These are phyloP conservation scores for Dioszegia aurantiaca DNA, from an alignment of 768 basidiomycete species.

Conservation along the genomic window DNA sequence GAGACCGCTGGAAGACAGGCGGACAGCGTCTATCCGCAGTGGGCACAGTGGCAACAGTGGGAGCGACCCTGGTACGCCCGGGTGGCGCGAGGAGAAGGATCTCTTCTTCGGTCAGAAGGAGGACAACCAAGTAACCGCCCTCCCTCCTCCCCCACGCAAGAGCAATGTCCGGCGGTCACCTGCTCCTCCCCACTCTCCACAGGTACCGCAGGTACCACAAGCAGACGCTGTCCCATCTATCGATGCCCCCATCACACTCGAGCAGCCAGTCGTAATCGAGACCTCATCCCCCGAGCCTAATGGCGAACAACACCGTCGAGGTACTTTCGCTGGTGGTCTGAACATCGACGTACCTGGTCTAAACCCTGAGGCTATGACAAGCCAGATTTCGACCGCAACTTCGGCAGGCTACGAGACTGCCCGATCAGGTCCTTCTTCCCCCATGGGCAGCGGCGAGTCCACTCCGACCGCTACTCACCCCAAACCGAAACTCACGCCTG, in stretches of 20 bases:
- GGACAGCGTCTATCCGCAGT: background rate
- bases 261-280: constrained; percentile 1
- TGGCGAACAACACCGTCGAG: background rate
- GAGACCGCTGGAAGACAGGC: background rate
- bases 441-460: background rate
- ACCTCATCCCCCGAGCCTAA: no score
- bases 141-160: constrained; percentile 3
- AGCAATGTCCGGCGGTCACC: background rate
- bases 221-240: background rate
- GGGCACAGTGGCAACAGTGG: constrained; percentile 3
- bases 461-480: background rate
- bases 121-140: background rate
- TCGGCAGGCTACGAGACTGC: constrained; percentile 5
- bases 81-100: constrained; percentile 4
- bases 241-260: constrained; percentile 1
- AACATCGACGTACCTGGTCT: constrained; percentile 10
- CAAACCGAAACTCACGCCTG: background rate
- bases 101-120: background rate
- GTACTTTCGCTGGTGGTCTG: constrained; percentile 7
- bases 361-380: background rate
- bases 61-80: constrained; percentile 7
- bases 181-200: background rate
- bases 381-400: background rate
- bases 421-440: background rate
- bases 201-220: no score